Base-by-base conservation (phyloP, 2,329 filamentous ascomycete species). In the Ascochyta clinopodiicola region DNA sequence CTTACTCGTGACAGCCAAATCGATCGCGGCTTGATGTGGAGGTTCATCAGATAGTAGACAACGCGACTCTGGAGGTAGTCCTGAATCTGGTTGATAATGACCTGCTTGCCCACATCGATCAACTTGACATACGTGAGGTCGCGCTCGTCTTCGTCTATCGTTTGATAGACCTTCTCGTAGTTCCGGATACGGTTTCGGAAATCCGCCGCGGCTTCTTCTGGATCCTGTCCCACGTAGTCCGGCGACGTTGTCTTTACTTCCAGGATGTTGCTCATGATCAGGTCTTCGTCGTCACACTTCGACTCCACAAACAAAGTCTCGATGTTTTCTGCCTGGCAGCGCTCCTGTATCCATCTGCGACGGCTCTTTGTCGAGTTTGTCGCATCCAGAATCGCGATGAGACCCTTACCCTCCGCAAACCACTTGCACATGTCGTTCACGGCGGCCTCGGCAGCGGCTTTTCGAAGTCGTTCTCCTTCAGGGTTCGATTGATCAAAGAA, bases 231-330 rank as follows among this genome's bases (percentile, higher is more conserved):
- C 55, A 87, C 82, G 75, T 99, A 99, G 78, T 99, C 95, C 1
- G 95, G 95, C 52, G 91, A 96, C 24, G 92, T 96, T 2, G 92
- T 94, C 83, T 99, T 99, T 70, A 99, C 95, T 73, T 97, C 93
- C 63, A 93, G 87, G 64, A 99, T 97, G 76, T 99, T 99, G 81
- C 88, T 91, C 92, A 97, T 96, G 79, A 99, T 96, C 63, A 98
- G 81, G 39, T 94, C 89, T 75, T 98, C 93, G 66, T 97, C 89
- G 72, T 99, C 94, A 75, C 95, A 99, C 74, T 95, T 96, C 66
- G 91, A 96, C 81, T 99, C 95, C 43, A 99, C 95, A 67, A 96
- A 99, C 43, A 99, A 81, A 9, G 96, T 93, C 73, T 97, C 92
- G 57, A 98, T 88, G 50, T 88, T 87, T 62, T 94, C 87, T 12